These are phyloP conservation scores for Globisporangium yorkense DNA, from an alignment of 352 stramenopile species.

Conservation along the genomic window DNA sequence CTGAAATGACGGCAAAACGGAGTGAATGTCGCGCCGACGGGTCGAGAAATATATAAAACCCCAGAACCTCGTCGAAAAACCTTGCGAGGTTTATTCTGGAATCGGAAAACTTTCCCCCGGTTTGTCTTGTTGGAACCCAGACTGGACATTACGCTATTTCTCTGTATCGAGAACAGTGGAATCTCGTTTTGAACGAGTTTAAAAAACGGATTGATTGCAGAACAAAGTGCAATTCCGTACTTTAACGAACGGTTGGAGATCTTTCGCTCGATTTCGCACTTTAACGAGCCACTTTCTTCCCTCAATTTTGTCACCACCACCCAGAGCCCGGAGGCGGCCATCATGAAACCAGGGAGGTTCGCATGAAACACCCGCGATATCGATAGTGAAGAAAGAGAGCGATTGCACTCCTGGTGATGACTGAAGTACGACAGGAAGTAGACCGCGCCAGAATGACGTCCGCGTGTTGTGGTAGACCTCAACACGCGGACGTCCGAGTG, in stretches of 20 bases:
- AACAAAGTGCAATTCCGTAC: background rate
- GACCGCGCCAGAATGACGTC: too few relatives aligned
- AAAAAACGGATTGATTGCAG: background rate
- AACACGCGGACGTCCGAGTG: too few relatives aligned
- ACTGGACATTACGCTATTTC: background rate
- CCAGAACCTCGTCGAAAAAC: background rate
- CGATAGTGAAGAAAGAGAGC: too few relatives aligned
- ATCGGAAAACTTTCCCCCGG: background rate
- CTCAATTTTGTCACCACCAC: background rate
- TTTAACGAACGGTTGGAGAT: background rate
- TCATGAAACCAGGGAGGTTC: too few relatives aligned
- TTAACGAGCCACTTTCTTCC: background rate
- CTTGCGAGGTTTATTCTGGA: background rate
- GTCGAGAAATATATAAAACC: background rate
- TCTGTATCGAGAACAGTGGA: background rate
- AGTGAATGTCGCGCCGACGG: conserved; percentile 29
- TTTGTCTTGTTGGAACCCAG: background rate
- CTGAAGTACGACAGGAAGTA: too few relatives aligned
- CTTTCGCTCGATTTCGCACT: background rate
- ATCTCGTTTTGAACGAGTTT: background rate
- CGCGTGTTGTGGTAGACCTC: too few relatives aligned
- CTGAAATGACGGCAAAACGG: conserved; percentile 10
- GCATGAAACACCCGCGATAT: too few relatives aligned
- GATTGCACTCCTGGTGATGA: too few relatives aligned
- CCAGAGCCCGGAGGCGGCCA: background rate